Conservation (phyloP, 345 rosid species). For the Brassica carinata region DNA sequence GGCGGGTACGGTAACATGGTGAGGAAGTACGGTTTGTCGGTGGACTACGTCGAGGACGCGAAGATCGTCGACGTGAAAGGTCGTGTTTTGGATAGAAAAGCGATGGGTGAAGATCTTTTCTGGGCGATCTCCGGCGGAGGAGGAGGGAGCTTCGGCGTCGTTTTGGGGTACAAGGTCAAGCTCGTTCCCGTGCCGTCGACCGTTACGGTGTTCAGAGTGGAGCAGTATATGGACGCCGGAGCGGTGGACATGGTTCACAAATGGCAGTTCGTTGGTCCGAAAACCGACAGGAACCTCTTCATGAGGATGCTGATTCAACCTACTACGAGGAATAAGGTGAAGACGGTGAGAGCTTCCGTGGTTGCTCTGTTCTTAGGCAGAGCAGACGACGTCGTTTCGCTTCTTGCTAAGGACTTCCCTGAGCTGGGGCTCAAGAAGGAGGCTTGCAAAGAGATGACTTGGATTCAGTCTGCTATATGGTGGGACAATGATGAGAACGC, state of each 20-base stretch:
- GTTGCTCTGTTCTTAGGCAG: conserved; percentile 49
- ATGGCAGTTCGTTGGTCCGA: conserved; percentile 62
- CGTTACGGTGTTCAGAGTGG: conserved; percentile 56
- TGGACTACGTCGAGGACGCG: conserved; percentile 55
- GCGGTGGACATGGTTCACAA: conserved; percentile 47
- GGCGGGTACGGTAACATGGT: conserved; percentile 65
- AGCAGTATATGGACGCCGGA: conserved; percentile 40
- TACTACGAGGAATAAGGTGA: conserved; percentile 36
- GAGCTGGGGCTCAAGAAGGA: conserved; percentile 48
- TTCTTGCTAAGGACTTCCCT: conserved; percentile 51
- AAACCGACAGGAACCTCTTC: conserved; percentile 49
- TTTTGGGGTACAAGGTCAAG: conserved; percentile 51
- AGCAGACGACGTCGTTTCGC: conserved; percentile 41
- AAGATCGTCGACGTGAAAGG: conserved; percentile 61
- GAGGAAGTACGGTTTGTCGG: conserved; percentile 57
- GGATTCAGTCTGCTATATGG: conserved; percentile 61
- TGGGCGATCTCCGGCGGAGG: conserved; percentile 73
- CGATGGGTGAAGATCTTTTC: conserved; percentile 67
- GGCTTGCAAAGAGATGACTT: conserved; percentile 52
- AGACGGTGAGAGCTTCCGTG: conserved; percentile 47
- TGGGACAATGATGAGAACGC: conserved; percentile 46
- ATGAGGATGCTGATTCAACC: conserved; percentile 75
- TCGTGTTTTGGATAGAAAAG: conserved; percentile 43
- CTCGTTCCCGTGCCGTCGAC: conserved; percentile 54
- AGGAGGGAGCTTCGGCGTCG: conserved; percentile 58